These are phyloP conservation scores for Fusarium nisikadoi DNA, from an alignment of 2,329 filamentous ascomycete genomes.

Conservation along the genomic window DNA sequence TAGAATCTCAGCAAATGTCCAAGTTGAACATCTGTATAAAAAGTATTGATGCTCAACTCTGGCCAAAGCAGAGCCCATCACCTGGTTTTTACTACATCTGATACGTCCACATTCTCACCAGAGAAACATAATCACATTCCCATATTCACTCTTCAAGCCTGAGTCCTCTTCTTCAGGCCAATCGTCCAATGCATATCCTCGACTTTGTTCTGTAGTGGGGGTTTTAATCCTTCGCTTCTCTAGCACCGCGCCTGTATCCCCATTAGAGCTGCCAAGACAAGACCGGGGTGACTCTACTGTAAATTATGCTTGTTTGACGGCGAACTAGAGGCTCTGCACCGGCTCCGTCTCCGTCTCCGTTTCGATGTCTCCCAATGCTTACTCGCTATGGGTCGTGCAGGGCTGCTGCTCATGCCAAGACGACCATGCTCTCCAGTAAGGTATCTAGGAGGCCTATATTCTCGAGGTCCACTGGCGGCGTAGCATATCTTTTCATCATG, in stretches of 20 bases:
- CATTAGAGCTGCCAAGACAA: constrained; percentile 28
- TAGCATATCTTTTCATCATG: background rate
- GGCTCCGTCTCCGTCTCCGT: constrained; percentile 15
- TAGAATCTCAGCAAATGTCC: background rate
- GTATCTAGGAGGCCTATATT: background rate
- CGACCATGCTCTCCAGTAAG: background rate
- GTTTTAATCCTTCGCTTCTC: constrained; percentile 21
- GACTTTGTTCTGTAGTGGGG: background rate
- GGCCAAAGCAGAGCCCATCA: background rate
- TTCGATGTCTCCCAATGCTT: constrained; percentile 1
- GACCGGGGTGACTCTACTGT: background rate
- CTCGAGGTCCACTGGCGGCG: background rate
- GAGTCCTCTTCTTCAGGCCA: background rate
- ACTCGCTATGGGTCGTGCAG: constrained; percentile 12
- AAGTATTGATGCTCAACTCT: background rate
- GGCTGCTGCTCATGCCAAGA: constrained; percentile 20
- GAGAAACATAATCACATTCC: background rate
- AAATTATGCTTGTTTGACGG: constrained; percentile 35
- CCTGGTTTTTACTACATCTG: background rate
- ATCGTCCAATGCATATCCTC: background rate
- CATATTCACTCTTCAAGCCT: background rate
- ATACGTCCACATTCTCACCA: background rate
- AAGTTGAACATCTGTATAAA: background rate
- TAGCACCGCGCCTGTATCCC: constrained; percentile 10
- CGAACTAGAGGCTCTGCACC: constrained; percentile 18